These are phyloP conservation scores for Aotearoamyces nothofagi DNA, from an alignment of 2,329 filamentous ascomycete genomes.

Conservation along the genomic window DNA sequence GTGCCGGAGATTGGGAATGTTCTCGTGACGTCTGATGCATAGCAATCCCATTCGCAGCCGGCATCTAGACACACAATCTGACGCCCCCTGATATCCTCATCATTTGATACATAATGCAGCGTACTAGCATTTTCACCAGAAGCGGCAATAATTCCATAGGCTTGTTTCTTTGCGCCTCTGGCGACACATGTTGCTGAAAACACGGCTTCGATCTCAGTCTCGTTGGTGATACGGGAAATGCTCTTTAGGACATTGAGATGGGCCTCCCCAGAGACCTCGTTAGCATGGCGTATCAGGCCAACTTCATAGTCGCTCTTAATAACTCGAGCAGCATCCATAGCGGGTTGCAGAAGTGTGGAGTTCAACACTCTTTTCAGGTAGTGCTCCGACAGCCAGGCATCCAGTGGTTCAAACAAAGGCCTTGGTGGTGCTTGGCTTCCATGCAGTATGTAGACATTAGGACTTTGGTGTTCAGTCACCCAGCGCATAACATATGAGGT, in stretches of 20 bases:
- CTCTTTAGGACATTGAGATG: conserved; percentile 58
- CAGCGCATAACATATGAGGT: conserved; percentile 29
- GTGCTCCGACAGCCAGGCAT: no score
- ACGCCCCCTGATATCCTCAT: conserved; percentile 51
- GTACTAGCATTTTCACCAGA: conserved; percentile 71
- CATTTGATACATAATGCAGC: conserved; percentile 75
- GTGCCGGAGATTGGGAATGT: conserved; percentile 65
- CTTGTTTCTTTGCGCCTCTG: conserved; percentile 58
- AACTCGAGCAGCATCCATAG: conserved; percentile 68
- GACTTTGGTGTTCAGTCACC: conserved; percentile 16
- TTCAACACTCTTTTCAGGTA: conserved; percentile 25
- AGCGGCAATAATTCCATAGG: conserved; percentile 82
- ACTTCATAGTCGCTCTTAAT: conserved; percentile 82
- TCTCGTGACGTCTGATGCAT: conserved; percentile 81
- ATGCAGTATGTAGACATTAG: conserved; percentile 29
- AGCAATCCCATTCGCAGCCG: conserved; percentile 70
- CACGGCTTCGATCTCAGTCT: conserved; percentile 69
- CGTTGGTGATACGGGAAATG: conserved; percentile 50
- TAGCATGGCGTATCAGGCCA: conserved; percentile 65
- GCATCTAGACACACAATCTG: conserved; percentile 76
- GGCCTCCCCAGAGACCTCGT: conserved; percentile 61
- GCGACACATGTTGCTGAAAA: conserved; percentile 62
- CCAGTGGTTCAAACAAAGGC: conserved; percentile 27
- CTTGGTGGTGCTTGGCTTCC: conserved; percentile 21
- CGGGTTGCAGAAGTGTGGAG: conserved; percentile 39